Evolutionary conservation across 352 stramenopile species (phyloP).

Genomic region (Stephanocyclus meneghinianus): DNA sequence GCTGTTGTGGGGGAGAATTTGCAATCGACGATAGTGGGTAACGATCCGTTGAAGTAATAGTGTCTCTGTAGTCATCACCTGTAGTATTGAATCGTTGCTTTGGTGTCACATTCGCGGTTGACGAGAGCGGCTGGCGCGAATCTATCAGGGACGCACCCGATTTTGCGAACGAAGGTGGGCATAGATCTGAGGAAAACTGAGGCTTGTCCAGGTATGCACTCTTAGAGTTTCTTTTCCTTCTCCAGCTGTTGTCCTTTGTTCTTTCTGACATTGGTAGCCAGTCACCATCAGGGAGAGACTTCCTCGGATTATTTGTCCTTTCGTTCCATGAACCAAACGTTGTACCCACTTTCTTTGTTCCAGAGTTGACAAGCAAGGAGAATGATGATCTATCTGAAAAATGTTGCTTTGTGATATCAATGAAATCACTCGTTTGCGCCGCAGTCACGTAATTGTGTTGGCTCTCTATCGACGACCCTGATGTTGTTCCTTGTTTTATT

Average conservation of each 20-base stretch:
- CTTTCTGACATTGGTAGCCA: slow-evolving; percentile 1
- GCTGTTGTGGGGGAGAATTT: slow-evolving; percentile 1
- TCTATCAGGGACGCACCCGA: neutral
- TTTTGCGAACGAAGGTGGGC: neutral
- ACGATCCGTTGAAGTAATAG: neutral
- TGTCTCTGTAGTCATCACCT: neutral
- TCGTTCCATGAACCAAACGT: slow-evolving; percentile 7
- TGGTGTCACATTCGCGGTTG: neutral
- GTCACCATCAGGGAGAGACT: too few species aligned
- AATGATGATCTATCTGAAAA: slow-evolving; percentile 7
- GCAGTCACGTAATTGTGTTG: neutral
- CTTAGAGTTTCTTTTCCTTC: neutral
- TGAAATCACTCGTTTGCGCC: neutral
- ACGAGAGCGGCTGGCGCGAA: neutral
- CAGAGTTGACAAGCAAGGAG: slow-evolving; percentile 5
- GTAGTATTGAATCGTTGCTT: slow-evolving; percentile 4
- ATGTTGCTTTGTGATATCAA: slow-evolving; percentile 15
- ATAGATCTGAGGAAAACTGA: neutral
- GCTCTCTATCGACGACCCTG: neutral
- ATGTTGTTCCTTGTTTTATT: neutral
- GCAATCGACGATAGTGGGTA: slow-evolving; percentile 9
- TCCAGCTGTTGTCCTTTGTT: slow-evolving; percentile 11
- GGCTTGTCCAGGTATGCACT: slow-evolving; percentile 2
- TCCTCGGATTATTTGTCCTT: neutral
- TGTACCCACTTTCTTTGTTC: slow-evolving; percentile 6